Evolutionary conservation across 805 yeast species (phyloP).

Genomic region (Candida ortonii): DNA sequence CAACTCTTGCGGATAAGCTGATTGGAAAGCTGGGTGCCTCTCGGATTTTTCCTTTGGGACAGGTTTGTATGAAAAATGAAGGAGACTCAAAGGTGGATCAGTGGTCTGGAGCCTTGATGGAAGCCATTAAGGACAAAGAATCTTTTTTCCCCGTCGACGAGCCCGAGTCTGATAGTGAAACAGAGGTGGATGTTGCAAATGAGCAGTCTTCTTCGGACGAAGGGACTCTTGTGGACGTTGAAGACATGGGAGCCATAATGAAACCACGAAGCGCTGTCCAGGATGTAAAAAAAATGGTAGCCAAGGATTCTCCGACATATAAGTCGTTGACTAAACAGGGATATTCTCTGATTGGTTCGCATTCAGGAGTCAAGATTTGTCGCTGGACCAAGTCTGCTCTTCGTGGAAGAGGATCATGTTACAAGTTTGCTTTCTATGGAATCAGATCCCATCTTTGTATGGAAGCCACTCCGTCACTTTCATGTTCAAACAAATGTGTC

Average conservation of each 20-base stretch:
- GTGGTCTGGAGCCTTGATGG: constrained; percentile 63
- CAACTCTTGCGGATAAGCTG: constrained; percentile 68
- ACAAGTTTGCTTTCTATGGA: constrained; percentile 89
- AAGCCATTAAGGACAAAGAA: constrained; percentile 66
- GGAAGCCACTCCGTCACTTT: constrained; percentile 93
- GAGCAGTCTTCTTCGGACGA: constrained; percentile 32
- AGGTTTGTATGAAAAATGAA: constrained; percentile 72
- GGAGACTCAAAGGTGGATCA: constrained; percentile 58
- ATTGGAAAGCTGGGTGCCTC: constrained; percentile 83
- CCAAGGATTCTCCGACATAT: constrained; percentile 83
- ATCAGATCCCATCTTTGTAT: constrained; percentile 87
- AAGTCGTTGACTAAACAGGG: constrained; percentile 90
- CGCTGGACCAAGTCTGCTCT: constrained; percentile 95
- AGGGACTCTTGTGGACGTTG: constrained; percentile 70
- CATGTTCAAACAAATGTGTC: constrained; percentile 93
- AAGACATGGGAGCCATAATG: constrained; percentile 75
- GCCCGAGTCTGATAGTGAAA: constrained; percentile 16
- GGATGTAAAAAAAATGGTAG: constrained; percentile 77
- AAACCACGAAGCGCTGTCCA: constrained; percentile 21
- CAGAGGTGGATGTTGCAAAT: constrained; percentile 17
- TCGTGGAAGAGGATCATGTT: constrained; percentile 92
- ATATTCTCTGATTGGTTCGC: constrained; percentile 88
- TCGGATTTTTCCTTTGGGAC: constrained; percentile 79
- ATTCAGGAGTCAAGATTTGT: constrained; percentile 92
- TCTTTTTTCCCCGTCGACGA: constrained; percentile 49